Evolutionary conservation across 2,329 filamentous ascomycete genomes (phyloP).

Genomic region (Albophoma yamanashiensis): DNA sequence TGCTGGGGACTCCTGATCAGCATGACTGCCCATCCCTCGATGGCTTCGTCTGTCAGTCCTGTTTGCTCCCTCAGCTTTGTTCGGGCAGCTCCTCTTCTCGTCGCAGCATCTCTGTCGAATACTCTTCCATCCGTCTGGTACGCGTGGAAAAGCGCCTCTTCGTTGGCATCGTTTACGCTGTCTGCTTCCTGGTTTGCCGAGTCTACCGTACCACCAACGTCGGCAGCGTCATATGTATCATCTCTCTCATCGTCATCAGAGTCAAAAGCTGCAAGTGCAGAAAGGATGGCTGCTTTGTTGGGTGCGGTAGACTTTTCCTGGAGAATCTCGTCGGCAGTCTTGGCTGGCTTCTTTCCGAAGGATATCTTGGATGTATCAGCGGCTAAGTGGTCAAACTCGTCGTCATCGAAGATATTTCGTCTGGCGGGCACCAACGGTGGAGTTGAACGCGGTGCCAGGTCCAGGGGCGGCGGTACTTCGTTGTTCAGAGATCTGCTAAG

Average conservation of each 20-base stretch:
- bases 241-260: slow-evolving; percentile 93
- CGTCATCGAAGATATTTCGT: slow-evolving; percentile 69
- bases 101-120: slow-evolving; percentile 63
- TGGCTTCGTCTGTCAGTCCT: slow-evolving; percentile 83
- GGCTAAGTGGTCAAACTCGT: slow-evolving; percentile 64
- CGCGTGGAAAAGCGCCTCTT: slow-evolving; percentile 62
- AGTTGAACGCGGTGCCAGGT: slow-evolving; percentile 49
- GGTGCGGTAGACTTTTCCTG: slow-evolving; percentile 53
- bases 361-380: slow-evolving; percentile 60
- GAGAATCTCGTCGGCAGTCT: slow-evolving; percentile 63
- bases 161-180: slow-evolving; percentile 40
- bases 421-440: slow-evolving; percentile 46
- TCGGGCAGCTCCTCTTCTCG: slow-evolving; percentile 53
- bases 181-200: slow-evolving; percentile 46
- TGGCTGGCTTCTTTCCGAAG: slow-evolving; percentile 59
- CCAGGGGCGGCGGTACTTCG: slow-evolving; percentile 11
- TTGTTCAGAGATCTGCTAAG: slow-evolving; percentile 15
- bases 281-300: slow-evolving; percentile 77
- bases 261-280: slow-evolving; percentile 81
- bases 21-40: slow-evolving; percentile 94
- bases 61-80: slow-evolving; percentile 60
- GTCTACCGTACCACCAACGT: slow-evolving; percentile 84
- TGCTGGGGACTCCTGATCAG: slow-evolving; percentile 60
- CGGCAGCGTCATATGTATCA: slow-evolving; percentile 88
- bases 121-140: slow-evolving; percentile 54